Conservation (phyloP, 164 flowering plant genomes). For the Liriodendron chinense region DNA sequence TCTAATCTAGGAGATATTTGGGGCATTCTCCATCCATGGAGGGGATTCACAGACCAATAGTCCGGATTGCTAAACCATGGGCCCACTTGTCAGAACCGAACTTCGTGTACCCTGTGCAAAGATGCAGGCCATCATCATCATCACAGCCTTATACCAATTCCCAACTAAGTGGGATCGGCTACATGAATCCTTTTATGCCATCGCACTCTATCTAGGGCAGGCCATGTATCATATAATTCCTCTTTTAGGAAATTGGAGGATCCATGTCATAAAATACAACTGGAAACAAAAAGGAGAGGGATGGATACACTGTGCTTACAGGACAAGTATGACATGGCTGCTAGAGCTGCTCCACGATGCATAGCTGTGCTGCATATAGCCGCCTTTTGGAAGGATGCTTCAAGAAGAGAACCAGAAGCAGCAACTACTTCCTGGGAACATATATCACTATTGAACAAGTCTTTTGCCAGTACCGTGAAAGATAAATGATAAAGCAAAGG, state of each 20-base stretch:
- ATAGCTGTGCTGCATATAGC: conserved; percentile 96
- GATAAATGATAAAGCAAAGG: background rate
- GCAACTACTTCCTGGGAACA: conserved; percentile 68
- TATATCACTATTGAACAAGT: background rate
- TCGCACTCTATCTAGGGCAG: too few relatives aligned
- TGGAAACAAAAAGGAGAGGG: background rate
- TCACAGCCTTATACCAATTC: too few relatives aligned
- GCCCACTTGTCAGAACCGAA: too few relatives aligned
- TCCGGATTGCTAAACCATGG: too few relatives aligned
- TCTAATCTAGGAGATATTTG: too few relatives aligned
- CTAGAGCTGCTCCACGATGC: conserved; percentile 98
- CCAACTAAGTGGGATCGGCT: too few relatives aligned
- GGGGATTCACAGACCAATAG: too few relatives aligned
- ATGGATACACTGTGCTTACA: conserved; percentile 43
- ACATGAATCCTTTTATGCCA: too few relatives aligned
- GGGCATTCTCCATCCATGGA: too few relatives aligned
- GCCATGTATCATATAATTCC: too few relatives aligned
- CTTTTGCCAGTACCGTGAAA: background rate
- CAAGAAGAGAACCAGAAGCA: conserved; percentile 73
- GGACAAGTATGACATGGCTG: conserved; percentile 94
- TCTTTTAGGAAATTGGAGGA: background rate
- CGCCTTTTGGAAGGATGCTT: conserved; percentile 88
- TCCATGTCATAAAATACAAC: background rate
- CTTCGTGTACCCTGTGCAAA: too few relatives aligned
- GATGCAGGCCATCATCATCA: too few relatives aligned